These are phyloP conservation scores for Fusarium mexicanum DNA, from an alignment of 2,329 filamentous ascomycete genomes.

Conservation along the genomic window DNA sequence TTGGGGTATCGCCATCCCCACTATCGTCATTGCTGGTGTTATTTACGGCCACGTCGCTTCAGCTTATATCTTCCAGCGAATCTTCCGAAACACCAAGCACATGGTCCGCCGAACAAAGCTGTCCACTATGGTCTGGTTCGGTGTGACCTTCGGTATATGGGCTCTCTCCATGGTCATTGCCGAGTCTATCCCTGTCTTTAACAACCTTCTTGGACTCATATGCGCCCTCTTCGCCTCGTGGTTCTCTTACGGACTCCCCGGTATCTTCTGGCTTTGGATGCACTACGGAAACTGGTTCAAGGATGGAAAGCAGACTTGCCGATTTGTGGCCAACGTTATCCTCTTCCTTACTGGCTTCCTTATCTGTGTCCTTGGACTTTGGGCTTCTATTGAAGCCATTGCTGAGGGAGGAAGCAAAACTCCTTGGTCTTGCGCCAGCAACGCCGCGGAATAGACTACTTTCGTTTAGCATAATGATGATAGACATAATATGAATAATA, in stretches of 20 bases:
- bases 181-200: slow-evolving; percentile 75
- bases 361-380: slow-evolving; percentile 52
- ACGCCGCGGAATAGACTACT: slow-evolving; percentile 26
- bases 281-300: slow-evolving; percentile 54
- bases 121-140: slow-evolving; percentile 67
- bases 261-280: slow-evolving; percentile 60
- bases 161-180: slow-evolving; percentile 73
- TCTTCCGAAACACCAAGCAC: slow-evolving; percentile 68
- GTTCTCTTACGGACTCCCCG: slow-evolving; percentile 67
- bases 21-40: slow-evolving; percentile 74
- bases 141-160: slow-evolving; percentile 65
- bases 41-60: slow-evolving; percentile 74
- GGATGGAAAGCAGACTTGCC: slow-evolving; percentile 43
- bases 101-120: slow-evolving; percentile 60
- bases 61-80: slow-evolving; percentile 72
- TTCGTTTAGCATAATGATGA: not conserved
- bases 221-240: slow-evolving; percentile 71
- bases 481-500: slow-evolving; percentile 1
- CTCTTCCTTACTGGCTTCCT: slow-evolving; percentile 49
- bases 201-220: slow-evolving; percentile 70
- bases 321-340: slow-evolving; percentile 47
- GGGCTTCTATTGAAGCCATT: slow-evolving; percentile 53
- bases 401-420: slow-evolving; percentile 41
- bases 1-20: slow-evolving; percentile 72
- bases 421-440: slow-evolving; percentile 51